These are phyloP conservation scores for Aphanomyces cochlioides DNA, from an alignment of 352 stramenopile species.

Conservation along the genomic window DNA sequence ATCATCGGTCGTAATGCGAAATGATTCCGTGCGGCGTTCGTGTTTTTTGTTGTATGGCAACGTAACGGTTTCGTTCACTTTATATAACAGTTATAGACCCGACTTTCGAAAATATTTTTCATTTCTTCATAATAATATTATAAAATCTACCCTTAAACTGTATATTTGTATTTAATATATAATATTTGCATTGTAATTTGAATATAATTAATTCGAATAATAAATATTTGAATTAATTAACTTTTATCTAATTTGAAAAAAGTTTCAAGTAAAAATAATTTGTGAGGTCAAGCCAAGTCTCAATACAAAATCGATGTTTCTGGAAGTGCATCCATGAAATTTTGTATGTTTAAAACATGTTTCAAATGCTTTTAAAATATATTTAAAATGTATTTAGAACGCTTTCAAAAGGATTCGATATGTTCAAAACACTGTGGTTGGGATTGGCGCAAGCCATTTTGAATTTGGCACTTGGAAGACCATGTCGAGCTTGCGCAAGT, in stretches of 20 bases:
- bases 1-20: background rate
- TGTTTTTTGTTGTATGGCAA: background rate
- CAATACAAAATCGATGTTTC: conserved; percentile 9
- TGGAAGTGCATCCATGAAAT: background rate
- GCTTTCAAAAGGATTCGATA: background rate
- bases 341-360: conserved; percentile 3
- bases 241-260: no score
- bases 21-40: background rate
- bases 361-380: conserved; percentile 8
- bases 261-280: no score
- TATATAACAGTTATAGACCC: background rate
- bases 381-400: background rate
- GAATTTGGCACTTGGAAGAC: background rate
- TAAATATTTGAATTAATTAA: no score
- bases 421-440: background rate
- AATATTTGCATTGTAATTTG: no score
- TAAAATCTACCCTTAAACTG: no score
- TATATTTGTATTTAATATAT: no score
- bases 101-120: no score
- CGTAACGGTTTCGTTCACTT: conserved; percentile 5
- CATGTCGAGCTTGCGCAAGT: conserved; percentile 59
- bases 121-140: no score
- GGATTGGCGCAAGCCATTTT: background rate
- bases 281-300: background rate
- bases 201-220: no score